phyloP scores from a whole-genome alignment of 768 basidiomycete genomes.

The Serendipita indica region DNA sequence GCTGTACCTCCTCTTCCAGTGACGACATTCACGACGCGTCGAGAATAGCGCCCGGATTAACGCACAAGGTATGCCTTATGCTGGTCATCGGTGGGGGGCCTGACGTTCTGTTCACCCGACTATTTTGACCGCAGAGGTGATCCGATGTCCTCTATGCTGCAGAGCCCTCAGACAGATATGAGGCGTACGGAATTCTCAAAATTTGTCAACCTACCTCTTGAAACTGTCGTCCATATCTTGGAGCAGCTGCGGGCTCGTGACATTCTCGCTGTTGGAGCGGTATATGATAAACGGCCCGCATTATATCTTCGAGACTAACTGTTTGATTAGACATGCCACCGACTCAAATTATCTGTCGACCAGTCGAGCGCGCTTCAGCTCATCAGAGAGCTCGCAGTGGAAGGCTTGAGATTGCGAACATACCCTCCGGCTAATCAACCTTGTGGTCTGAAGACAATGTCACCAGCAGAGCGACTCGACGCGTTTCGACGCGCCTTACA shows the following conservation, averaged over 20 bases:
- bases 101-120: too few species aligned
- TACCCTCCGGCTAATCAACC: not conserved
- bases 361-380: not conserved
- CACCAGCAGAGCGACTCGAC: not conserved
- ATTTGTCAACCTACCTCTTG: too few species aligned
- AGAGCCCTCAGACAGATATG: not conserved
- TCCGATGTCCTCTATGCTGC: not conserved
- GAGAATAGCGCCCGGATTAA: too few species aligned
- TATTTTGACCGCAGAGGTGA: too few species aligned
- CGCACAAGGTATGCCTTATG: too few species aligned
- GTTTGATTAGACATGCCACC: not conserved
- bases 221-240: not conserved
- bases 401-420: not conserved
- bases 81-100: too few species aligned
- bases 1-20: too few species aligned
- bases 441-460: not conserved
- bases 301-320: not conserved
- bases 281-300: not conserved
- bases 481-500: not conserved
- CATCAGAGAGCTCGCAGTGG: not conserved
- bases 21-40: too few species aligned
- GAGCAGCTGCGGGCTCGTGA: not conserved
- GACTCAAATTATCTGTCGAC: not conserved
- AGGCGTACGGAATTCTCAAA: too few species aligned
- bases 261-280: not conserved